These are phyloP conservation scores for Spongiforma sp. DNA, from an alignment of 1,284 basidiomycete species.

Conservation along the genomic window DNA sequence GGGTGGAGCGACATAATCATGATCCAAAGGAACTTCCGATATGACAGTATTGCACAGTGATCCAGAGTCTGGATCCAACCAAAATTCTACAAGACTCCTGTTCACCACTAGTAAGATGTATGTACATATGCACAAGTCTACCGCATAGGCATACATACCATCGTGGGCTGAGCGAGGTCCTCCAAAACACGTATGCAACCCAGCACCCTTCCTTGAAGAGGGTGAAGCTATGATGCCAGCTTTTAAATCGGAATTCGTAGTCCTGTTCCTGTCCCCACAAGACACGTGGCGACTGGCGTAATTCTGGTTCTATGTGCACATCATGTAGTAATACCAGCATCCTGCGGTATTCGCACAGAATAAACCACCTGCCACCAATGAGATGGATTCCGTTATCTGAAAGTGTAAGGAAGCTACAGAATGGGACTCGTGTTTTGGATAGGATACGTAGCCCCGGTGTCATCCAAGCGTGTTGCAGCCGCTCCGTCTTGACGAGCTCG, in stretches of 20 bases:
- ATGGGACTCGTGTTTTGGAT: background rate
- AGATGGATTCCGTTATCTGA: background rate
- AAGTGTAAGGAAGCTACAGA: background rate
- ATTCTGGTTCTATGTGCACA: background rate
- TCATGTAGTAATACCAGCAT: background rate
- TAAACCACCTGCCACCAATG: background rate
- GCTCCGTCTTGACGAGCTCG: background rate
- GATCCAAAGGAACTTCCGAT: background rate
- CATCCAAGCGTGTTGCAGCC: background rate
- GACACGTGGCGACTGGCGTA: background rate
- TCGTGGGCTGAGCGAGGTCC: background rate
- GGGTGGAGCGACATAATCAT: too few species aligned
- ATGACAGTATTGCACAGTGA: background rate
- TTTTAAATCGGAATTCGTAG: background rate
- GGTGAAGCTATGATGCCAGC: background rate
- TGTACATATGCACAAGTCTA: background rate
- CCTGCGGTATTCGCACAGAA: background rate
- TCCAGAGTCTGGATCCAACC: background rate
- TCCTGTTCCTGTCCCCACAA: background rate
- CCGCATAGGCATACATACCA: background rate
- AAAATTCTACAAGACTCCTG: background rate
- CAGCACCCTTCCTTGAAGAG: background rate
- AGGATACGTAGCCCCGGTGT: background rate
- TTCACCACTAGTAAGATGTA: background rate
- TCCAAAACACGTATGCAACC: background rate